These are phyloP conservation scores for Elymus sibiricus DNA, from an alignment of 176 grass and related monocot species.

Conservation along the genomic window DNA sequence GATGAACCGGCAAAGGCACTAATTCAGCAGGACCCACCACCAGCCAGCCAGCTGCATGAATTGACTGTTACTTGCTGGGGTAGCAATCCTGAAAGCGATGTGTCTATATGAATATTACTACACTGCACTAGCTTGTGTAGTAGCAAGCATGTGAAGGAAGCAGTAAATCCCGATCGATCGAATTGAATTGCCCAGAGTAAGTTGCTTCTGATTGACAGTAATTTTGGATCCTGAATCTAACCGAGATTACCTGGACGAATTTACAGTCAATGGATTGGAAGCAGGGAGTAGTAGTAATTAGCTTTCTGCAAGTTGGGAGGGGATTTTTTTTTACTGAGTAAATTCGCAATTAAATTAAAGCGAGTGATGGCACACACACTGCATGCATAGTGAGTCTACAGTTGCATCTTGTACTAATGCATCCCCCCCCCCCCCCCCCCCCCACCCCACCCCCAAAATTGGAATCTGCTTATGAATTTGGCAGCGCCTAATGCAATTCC, in stretches of 20 bases:
- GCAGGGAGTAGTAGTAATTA: background rate
- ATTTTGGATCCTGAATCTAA: slow-evolving; percentile 14
- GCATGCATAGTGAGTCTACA: background rate
- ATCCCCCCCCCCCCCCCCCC: background rate
- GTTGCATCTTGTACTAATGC: background rate
- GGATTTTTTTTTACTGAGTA: background rate
- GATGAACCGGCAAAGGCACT: slow-evolving; percentile 15
- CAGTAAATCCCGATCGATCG: slow-evolving; percentile 8
- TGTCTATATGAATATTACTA: slow-evolving; percentile 7
- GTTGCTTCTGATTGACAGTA: background rate
- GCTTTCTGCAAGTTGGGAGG: background rate
- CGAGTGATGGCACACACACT: background rate
- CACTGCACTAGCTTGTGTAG: background rate
- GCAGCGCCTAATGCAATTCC: too few relatives aligned
- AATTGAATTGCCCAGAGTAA: background rate
- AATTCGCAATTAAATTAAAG: slow-evolving; percentile 33
- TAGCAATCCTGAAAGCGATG: slow-evolving; percentile 36
- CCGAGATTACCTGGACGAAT: background rate
- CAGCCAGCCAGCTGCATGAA: slow-evolving; percentile 14
- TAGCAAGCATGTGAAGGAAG: background rate
- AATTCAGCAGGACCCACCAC: slow-evolving; percentile 28
- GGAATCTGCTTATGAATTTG: background rate
- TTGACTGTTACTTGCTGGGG: slow-evolving; percentile 15
- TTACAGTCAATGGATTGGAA: background rate
- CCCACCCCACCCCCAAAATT: background rate